Base-by-base conservation (phyloP, 164 flowering plant species). In the Tetrastigma voinierianum region DNA sequence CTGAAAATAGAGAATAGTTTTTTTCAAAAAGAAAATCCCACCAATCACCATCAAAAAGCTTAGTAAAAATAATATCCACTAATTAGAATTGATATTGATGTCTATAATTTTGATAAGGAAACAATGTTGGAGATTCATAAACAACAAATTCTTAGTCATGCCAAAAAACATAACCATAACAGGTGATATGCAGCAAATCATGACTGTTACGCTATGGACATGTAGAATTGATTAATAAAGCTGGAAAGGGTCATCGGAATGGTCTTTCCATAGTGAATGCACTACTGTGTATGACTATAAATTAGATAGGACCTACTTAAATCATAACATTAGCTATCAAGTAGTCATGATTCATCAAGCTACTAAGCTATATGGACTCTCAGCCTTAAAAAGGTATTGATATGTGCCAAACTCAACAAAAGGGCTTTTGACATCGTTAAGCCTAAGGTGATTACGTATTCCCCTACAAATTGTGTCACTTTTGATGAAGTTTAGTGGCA, bases 1-100 rank as follows among this genome's bases (percentile, higher is more conserved):
- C 97, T 95, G 62, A 10, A 67, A 56, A 32, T 32, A 32, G 6
- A 32, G 40, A 32, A 32, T 32, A n/a, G n/a, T 32, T 32, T 25
- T 25, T 25, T 25, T 25, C 6, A 16, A 67, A 44, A 67, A 40
- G 18, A 57, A 3, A 6, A 19, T 40, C 46, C 52, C 45, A 44
- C 20, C 43, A 54, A 18, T 73, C 46, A 79, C 55, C 49, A 20
- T 48, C 46, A 4, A 54, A 43, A n/a, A 67, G 51, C 57, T 51
- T 51, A 45, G 45, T 44, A n/a, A 23, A 60, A 51, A 72, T 57
- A 5, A 19, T 19, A 46, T 18, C 14, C 46, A 43, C 40, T 14
- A 46, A 3, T 45, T 46, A 20, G n/a, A 49, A 49, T 49, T n/a
- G n/a, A 11, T 49, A 15, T 49, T 1, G 52, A n/a, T 49, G 52